These are phyloP conservation scores for Lipomyces japonicus DNA, from an alignment of 805 yeast genomes.

Conservation along the genomic window DNA sequence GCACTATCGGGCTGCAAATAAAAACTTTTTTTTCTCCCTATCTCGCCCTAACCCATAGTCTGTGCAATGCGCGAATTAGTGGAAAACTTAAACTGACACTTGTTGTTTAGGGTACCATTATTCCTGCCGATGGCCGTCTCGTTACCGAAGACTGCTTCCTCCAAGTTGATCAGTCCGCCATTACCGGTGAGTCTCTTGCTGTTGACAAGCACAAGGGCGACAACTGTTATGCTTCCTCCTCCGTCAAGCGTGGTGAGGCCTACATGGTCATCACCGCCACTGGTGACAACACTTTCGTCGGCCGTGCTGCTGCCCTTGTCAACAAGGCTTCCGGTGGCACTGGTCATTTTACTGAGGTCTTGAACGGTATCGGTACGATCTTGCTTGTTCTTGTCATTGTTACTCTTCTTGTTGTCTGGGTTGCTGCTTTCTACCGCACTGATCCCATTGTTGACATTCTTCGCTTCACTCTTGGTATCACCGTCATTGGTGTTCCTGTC, in stretches of 20 bases:
- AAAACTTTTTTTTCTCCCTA: not conserved
- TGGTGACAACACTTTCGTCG: constrained; percentile 93
- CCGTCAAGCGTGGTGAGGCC: constrained; percentile 94
- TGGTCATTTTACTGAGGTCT: constrained; percentile 96
- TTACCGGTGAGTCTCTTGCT: constrained; percentile 96
- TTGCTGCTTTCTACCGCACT: constrained; percentile 91
- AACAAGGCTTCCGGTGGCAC: constrained; percentile 89
- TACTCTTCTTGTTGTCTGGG: constrained; percentile 87
- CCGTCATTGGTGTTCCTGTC: constrained; percentile 97
- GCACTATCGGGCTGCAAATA: too few relatives aligned
- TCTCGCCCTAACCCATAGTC: not conserved
- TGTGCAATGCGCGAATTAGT: too few relatives aligned
- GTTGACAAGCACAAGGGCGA: constrained; percentile 90
- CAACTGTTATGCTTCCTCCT: constrained; percentile 83
- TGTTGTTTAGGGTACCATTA: constrained; percentile 69
- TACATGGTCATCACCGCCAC: constrained; percentile 91
- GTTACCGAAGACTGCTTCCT: constrained; percentile 80
- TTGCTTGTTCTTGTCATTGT: constrained; percentile 82
- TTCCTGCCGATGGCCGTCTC: constrained; percentile 89
- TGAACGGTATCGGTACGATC: constrained; percentile 95
- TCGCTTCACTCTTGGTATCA: constrained; percentile 90
- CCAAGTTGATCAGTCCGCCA: constrained; percentile 94
- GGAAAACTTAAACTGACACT: too few relatives aligned
- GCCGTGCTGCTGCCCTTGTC: constrained; percentile 95
- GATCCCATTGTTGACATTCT: constrained; percentile 79